Conservation (phyloP, 805 yeast species). For the Trichomonascus vanleenenianus region DNA sequence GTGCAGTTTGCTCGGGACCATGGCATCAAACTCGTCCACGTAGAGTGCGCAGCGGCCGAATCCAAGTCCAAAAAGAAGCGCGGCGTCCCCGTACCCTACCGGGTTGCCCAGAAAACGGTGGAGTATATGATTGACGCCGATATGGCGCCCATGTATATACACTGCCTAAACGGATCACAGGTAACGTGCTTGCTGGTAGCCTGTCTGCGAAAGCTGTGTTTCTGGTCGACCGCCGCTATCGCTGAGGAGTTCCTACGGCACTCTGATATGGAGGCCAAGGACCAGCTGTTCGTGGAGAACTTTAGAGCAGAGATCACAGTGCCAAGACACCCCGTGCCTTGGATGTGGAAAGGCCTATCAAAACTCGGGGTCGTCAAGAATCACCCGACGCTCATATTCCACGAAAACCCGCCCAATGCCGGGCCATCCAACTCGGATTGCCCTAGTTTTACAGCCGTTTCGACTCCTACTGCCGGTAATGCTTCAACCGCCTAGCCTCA, state of each 20-base stretch:
- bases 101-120: conserved; percentile 53
- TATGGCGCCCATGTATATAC: conserved; percentile 67
- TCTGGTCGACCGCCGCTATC: conserved; percentile 86
- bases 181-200: conserved; percentile 80
- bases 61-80: conserved; percentile 69
- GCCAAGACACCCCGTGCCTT: conserved; percentile 44
- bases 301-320: conserved; percentile 59
- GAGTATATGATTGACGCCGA: conserved; percentile 49
- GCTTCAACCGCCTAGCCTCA: too few species aligned
- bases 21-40: conserved; percentile 57
- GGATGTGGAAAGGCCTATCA: conserved; percentile 64
- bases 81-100: conserved; percentile 70
- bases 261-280: conserved; percentile 73
- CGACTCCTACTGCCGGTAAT: too few species aligned
- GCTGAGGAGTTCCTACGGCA: conserved; percentile 76
- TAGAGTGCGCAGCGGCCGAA: conserved; percentile 50
- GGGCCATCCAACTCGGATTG: too few species aligned
- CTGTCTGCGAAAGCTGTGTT: conserved; percentile 70
- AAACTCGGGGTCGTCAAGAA: conserved; percentile 43
- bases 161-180: conserved; percentile 86
- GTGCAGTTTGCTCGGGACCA: conserved; percentile 45
- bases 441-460: too few species aligned
- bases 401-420: neutral
- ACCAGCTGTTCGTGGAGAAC: conserved; percentile 73
- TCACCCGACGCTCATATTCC: conserved; percentile 38